Percentiles rank a stretch among this genome's conserved stretches.
Conservation (phyloP, 2,329 filamentous ascomycete genomes). For the Aspergillus proliferans region DNA sequence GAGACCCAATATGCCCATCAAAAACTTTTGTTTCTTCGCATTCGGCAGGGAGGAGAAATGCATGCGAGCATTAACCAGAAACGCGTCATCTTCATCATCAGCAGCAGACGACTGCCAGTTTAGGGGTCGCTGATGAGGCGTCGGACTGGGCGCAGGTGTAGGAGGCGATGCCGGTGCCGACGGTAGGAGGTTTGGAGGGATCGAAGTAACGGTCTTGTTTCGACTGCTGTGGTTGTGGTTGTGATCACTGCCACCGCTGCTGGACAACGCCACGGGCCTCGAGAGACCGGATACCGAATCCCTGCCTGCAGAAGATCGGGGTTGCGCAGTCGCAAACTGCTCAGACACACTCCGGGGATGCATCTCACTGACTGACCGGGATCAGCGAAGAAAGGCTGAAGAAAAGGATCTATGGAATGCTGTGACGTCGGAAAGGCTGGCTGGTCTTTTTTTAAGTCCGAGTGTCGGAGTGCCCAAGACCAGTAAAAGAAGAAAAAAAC, state of each 20-base stretch:
- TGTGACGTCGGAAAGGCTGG: slow-evolving; percentile 3
- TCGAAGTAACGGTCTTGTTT: slow-evolving; percentile 44
- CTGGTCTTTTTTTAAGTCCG: neutral
- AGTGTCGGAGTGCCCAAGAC: neutral
- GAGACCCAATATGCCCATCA: slow-evolving; percentile 84
- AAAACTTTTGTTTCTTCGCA: slow-evolving; percentile 68
- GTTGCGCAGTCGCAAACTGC: slow-evolving; percentile 22
- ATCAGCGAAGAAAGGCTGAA: slow-evolving; percentile 21
- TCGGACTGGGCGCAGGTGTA: slow-evolving; percentile 61
- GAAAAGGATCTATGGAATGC: slow-evolving; percentile 17
- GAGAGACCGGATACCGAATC: slow-evolving; percentile 23
- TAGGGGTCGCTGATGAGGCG: slow-evolving; percentile 55
- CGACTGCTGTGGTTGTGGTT: slow-evolving; percentile 13
- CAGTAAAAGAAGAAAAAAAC: neutral
- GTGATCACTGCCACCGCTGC: slow-evolving; percentile 13
- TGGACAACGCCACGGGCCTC: slow-evolving; percentile 42
- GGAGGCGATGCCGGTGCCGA: slow-evolving; percentile 61
- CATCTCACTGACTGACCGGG: slow-evolving; percentile 24
- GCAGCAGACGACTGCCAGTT: slow-evolving; percentile 34
- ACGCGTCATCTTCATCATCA: slow-evolving; percentile 69
- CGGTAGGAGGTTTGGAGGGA: slow-evolving; percentile 56
- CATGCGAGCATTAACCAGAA: slow-evolving; percentile 69
- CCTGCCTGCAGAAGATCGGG: slow-evolving; percentile 25
- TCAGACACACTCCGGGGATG: slow-evolving; percentile 24
- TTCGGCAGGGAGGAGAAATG: slow-evolving; percentile 74